A percentile compares a stretch with the other conserved stretches of the same genome.
phyloP scores from a whole-genome alignment of 257 asterid species.

The Primulina huaijiensis region DNA sequence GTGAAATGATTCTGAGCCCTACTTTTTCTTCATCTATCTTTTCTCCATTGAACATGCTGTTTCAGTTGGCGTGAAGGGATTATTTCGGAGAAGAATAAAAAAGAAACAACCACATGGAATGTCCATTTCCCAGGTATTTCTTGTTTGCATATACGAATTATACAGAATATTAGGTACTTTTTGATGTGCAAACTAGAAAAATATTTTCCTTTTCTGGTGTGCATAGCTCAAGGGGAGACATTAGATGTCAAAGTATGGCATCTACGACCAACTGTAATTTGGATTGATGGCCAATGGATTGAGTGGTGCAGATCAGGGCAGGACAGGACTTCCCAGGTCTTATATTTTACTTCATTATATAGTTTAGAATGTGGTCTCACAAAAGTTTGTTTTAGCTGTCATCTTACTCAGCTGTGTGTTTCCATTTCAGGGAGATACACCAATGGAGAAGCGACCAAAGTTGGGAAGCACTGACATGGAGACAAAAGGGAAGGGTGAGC shows the following conservation, averaged over 20 bases:
- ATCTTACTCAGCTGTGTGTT: slow-evolving; percentile 20
- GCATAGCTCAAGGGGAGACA: slow-evolving; percentile 60
- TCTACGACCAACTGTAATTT: slow-evolving; percentile 73
- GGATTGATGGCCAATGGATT: slow-evolving; percentile 87
- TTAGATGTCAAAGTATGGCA: slow-evolving; percentile 65
- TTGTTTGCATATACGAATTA: slow-evolving; percentile 8
- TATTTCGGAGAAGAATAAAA: slow-evolving; percentile 60
- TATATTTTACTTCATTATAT: slow-evolving; percentile 11
- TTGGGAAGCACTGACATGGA: slow-evolving; percentile 45
- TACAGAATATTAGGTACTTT: slow-evolving; percentile 17
- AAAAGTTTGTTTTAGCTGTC: slow-evolving; percentile 1
- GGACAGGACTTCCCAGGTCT: slow-evolving; percentile 56
- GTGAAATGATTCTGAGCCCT: slow-evolving; percentile 1
- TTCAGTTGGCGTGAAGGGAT: slow-evolving; percentile 96
- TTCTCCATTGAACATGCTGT: slow-evolving; percentile 16
- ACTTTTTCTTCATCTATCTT: slow-evolving; percentile 8
- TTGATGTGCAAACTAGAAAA: slow-evolving; percentile 2
- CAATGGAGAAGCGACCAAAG: slow-evolving; percentile 69
- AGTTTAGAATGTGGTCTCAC: slow-evolving; percentile 7
- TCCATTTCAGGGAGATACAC: slow-evolving; percentile 76
- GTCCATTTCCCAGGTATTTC: slow-evolving; percentile 81
- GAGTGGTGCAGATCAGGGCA: slow-evolving; percentile 59
- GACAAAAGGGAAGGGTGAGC: slow-evolving; percentile 49
- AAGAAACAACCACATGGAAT: slow-evolving; percentile 55
- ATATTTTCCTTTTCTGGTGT: slow-evolving; percentile 20